Percentiles rank a stretch among this genome's conserved stretches.
phyloP scores from a whole-genome alignment of 2,329 filamentous ascomycete species.

The Aspergillus versicolor region DNA sequence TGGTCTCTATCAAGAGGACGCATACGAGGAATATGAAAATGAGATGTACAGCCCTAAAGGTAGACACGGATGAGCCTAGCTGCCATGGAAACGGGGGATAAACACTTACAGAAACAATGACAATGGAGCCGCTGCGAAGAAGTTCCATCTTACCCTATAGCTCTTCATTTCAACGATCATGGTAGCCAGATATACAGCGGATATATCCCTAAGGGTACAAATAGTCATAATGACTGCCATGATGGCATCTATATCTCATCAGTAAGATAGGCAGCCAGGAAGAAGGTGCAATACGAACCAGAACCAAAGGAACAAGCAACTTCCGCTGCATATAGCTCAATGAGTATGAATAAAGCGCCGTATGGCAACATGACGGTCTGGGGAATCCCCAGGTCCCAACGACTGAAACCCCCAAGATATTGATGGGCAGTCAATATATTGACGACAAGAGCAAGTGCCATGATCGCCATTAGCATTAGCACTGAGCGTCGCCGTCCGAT shows the following conservation, averaged over 20 bases:
- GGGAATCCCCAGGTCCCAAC: neutral
- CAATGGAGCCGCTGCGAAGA: neutral
- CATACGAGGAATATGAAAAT: neutral
- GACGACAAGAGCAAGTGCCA: neutral
- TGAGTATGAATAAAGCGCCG: too few species aligned
- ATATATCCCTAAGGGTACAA: neutral
- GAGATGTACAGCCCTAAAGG: neutral
- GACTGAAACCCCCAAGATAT: too few species aligned
- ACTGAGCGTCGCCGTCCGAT: neutral
- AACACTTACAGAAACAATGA: neutral
- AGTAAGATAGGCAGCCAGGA: neutral
- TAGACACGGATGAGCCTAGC: too few species aligned
- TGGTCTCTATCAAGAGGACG: neutral
- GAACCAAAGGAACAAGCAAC: neutral
- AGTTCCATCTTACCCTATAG: neutral
- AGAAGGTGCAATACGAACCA: neutral
- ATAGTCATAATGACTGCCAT: neutral
- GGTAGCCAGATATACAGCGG: neutral
- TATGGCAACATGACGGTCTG: neutral
- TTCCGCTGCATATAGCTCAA: neutral
- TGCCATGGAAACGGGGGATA: too few species aligned
- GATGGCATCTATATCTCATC: neutral
- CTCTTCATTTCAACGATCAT: too few species aligned
- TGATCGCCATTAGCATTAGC: neutral
- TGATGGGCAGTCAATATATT: too few species aligned